Conservation (phyloP, 192 early-diverging fungal genomes). For the Chytriomyces sp. region DNA sequence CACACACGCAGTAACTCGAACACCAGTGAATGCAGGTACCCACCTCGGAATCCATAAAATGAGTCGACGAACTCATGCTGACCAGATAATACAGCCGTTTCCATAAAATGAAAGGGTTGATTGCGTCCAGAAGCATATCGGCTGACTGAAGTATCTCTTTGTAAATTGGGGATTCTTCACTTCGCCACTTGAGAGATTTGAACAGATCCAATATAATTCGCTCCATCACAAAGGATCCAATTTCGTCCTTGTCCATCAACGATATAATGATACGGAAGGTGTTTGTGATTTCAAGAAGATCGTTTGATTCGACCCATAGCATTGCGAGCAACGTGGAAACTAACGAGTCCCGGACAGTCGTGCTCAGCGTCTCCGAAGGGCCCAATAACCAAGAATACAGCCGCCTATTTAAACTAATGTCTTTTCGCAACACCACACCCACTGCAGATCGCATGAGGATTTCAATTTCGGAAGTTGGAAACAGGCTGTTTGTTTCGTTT, state of each 20-base stretch:
- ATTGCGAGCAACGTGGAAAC: conserved; percentile 18
- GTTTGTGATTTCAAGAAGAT: conserved; percentile 53
- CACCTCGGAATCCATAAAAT: conserved; percentile 23
- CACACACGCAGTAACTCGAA: conserved; percentile 25
- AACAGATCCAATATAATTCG: conserved; percentile 75
- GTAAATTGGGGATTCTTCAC: background rate
- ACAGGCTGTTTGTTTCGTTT: conserved; percentile 40
- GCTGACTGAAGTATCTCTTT: conserved; percentile 76
- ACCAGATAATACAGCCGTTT: conserved; percentile 58
- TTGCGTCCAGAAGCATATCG: conserved; percentile 88
- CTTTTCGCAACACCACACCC: conserved; percentile 81
- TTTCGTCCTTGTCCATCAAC: conserved; percentile 81
- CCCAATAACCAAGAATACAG: conserved; percentile 86
- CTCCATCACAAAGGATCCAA: conserved; percentile 78
- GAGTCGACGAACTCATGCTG: background rate
- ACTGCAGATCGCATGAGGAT: conserved; percentile 75
- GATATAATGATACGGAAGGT: conserved; percentile 86
- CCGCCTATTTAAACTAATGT: conserved; percentile 92
- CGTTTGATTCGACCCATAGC: conserved; percentile 22
- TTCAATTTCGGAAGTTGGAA: conserved; percentile 69
- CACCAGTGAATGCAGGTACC: background rate
- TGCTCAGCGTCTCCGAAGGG: background rate
- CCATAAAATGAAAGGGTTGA: conserved; percentile 88
- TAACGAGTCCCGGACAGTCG: background rate
- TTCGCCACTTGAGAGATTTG: conserved; percentile 60